Base-by-base conservation (phyloP, 441 rosid species). In the Mallotus repandus region DNA sequence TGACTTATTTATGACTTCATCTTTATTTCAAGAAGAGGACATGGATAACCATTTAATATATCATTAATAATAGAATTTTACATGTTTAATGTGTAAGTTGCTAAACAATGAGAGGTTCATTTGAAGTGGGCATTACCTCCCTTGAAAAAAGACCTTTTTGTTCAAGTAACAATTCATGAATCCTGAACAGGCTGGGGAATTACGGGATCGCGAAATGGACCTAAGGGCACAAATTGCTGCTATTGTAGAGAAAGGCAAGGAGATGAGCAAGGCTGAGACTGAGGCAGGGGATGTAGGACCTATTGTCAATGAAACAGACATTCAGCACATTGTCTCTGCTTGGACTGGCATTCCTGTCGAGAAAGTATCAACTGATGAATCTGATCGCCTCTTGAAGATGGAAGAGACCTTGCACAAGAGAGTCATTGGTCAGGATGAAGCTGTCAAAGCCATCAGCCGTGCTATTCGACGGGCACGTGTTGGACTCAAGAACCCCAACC, bases 271-370 rank as follows among this genome's bases (percentile, higher is more conserved):
- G 84, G 99, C 97, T 2, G 98, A 93, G 84, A 86, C 84, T 12
- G 98, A 93, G 81, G 93, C 91, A 15, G 97, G 92, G 65, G 98
- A 89, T 70, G 94, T 78, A 16, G 97, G 99, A 74, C 97, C 99
- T 16, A 4, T 83, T 59, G 98, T 96, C 63, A 88, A 85, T 0
- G 99, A 96, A 81, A 84, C 83, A 7, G 98, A 93, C 84, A 96
- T 96, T 76, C 98, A 92, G 78, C 98, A 93, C 83, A 93, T 93
- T 49, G 99, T 96, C 38, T 83, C 98, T 71, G 19, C 97, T 5
- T 93, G 98, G 99, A 96, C 99, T 18, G 98, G 99, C 52, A 93
- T 96, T 82, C 99, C 99, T 9, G 99, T 96, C 7, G 99, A 96
- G 79, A 93, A 96, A 76, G 99, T 96, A 64, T 96, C 97, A 19